These are phyloP conservation scores for Plasmopara muralis DNA, from an alignment of 352 stramenopile genomes.

Conservation along the genomic window DNA sequence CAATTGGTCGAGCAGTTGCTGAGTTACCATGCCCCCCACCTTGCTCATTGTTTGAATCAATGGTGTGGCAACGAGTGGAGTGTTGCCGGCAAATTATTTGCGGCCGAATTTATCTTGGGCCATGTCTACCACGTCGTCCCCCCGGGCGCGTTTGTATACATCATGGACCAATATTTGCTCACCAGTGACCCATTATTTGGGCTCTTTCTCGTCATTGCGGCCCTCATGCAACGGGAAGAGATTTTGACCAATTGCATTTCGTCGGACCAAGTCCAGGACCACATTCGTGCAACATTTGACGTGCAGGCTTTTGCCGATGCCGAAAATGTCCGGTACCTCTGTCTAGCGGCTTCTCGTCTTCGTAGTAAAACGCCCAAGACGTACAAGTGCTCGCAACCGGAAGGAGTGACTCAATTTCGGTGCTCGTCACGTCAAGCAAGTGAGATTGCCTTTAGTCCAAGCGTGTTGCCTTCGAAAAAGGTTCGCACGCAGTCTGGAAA, in stretches of 20 bases:
- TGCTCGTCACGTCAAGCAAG: conserved; percentile 51
- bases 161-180: conserved; percentile 78
- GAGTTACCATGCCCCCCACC: conserved; percentile 61
- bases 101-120: conserved; percentile 49
- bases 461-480: conserved; percentile 18
- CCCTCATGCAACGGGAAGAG: conserved; percentile 42
- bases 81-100: conserved; percentile 43
- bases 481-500: conserved; percentile 16
- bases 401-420: conserved; percentile 26
- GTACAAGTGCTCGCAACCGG: conserved; percentile 51
- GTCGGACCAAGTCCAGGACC: conserved; percentile 30
- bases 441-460: conserved; percentile 49
- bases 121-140: conserved; percentile 63
- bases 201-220: conserved; percentile 61
- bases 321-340: conserved; percentile 49
- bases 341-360: conserved; percentile 50
- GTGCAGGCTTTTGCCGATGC: conserved; percentile 27
- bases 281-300: conserved; percentile 37
- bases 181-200: conserved; percentile 63
- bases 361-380: conserved; percentile 54
- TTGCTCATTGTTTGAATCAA: conserved; percentile 63
- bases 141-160: conserved; percentile 49
- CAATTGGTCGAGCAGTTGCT: conserved; percentile 66
- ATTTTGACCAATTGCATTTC: conserved; percentile 28
- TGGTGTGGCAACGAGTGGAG: conserved; percentile 72